A percentile compares a stretch with the other conserved stretches of the same genome.
Conservation (phyloP, 495 filamentous ascomycete species). For the Aspergillus leporis region DNA sequence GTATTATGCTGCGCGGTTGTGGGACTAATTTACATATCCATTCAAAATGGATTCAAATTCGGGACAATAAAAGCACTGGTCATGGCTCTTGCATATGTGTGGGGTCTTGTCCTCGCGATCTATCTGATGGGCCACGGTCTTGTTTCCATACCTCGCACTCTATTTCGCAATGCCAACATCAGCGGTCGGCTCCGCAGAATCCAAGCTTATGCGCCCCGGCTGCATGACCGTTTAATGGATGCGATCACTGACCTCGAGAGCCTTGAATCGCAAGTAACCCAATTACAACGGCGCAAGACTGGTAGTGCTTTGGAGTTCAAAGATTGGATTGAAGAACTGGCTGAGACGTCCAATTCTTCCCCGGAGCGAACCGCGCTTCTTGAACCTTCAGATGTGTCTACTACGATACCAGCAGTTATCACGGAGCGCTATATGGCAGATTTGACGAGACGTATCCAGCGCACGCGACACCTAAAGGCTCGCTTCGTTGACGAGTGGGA, state of each 20-base stretch:
- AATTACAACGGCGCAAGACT: conserved; percentile 77
- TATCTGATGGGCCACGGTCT: conserved; percentile 97
- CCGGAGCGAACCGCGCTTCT: conserved; percentile 58
- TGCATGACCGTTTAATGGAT: conserved; percentile 87
- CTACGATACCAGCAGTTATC: conserved; percentile 70
- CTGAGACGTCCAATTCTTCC: conserved; percentile 68
- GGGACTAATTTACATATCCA: conserved; percentile 81
- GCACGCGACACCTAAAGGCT: conserved; percentile 77
- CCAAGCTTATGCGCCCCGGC: conserved; percentile 74
- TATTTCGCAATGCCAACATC: conserved; percentile 75
- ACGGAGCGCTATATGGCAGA: conserved; percentile 93
- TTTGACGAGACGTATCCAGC: conserved; percentile 74
- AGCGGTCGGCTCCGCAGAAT: conserved; percentile 69
- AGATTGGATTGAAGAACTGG: conserved; percentile 93
- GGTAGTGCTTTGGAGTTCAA: conserved; percentile 79
- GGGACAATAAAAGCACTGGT: conserved; percentile 72
- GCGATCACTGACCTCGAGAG: conserved; percentile 78
- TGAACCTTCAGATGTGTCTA: conserved; percentile 33
- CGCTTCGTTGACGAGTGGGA: conserved; percentile 88
- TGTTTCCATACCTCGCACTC: conserved; percentile 80
- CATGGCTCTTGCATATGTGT: conserved; percentile 93
- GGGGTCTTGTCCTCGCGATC: conserved; percentile 86
- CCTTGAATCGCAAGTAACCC: conserved; percentile 73
- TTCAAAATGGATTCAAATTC: conserved; percentile 70
- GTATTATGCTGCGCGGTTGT: conserved; percentile 67